Base-by-base conservation (phyloP, 768 basidiomycete species). In the Tephrocybe sp. region DNA sequence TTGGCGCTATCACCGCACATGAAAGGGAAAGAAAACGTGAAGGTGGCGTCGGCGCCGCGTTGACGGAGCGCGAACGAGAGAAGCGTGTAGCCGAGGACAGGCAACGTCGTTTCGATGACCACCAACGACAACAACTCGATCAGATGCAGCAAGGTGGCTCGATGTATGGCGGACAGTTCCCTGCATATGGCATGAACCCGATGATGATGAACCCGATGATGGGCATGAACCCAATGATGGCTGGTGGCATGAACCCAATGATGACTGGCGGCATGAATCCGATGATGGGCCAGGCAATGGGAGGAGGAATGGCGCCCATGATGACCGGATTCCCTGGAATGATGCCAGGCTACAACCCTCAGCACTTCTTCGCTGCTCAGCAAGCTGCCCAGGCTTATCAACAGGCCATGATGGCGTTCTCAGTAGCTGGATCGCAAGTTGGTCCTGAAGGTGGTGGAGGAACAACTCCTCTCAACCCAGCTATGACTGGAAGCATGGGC, bases 51-150 rank as follows among this genome's bases (percentile, higher is more conserved):
- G 97, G 96, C 43, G 94, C 95, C 21, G 82, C 93, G 2, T 70
- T 99, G 59, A 98, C 97, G 0, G 95, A 98, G 70, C 83, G 93
- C 28, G 96, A 98, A 69, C 82, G 95, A 35, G 95, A 98, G 61
- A 89, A 90, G 65, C 79, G 96, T 27, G 54, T 92, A 28, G 95
- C 91, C 6, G 96, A 98, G 69, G 92, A 95, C 57, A 78, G 94
- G 42, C 93, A 96, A 63, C 81, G 96, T 49, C 87, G 94, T 67
- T 83, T 95, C 54, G 94, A 98, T 65, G 92, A 94, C 18, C 78
- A 89, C 47, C 92, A 96, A 62, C 79, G 86, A 36, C 85, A 89
- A 66, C 94, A 96, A 60, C 72, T 94, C 46, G 92, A 97, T 60
- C 90, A 95, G 64, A 89, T 91, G 80, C 86, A 90, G 59, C 83